Conservation (phyloP, 2,329 filamentous ascomycete genomes). For the Zymoseptoria ardabiliae region DNA sequence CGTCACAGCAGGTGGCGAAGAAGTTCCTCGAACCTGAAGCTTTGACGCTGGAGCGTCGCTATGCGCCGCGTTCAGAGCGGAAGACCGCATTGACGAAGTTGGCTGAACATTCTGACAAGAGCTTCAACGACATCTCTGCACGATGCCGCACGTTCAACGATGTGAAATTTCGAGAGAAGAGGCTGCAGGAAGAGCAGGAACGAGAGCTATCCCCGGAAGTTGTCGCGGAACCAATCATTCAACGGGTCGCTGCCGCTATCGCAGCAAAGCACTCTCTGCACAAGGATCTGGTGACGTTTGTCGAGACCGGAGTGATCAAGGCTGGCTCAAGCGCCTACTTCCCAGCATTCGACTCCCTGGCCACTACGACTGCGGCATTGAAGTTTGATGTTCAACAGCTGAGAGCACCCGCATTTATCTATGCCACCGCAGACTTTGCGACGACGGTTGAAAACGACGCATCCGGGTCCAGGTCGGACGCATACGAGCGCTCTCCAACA, state of each 20-base stretch:
- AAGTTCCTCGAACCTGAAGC: conserved; percentile 64
- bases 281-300: conserved; percentile 36
- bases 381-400: conserved; percentile 1
- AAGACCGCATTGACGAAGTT: conserved; percentile 27
- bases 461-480: conserved; percentile 30
- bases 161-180: conserved; percentile 19
- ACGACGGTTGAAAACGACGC: conserved; percentile 5
- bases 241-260: conserved; percentile 38
- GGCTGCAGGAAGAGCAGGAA: conserved; percentile 60
- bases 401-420: background rate
- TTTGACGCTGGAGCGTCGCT: conserved; percentile 51
- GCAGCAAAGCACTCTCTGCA: conserved; percentile 41
- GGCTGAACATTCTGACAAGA: conserved; percentile 25
- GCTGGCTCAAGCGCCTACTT: conserved; percentile 30
- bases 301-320: conserved; percentile 31
- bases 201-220: conserved; percentile 59
- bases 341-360: conserved; percentile 8
- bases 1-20: conserved; percentile 39
- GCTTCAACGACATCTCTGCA: conserved; percentile 39
- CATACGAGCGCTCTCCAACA: conserved; percentile 47
- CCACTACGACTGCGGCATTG: conserved; percentile 2
- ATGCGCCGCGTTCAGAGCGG: background rate
- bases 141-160: conserved; percentile 29
- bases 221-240: conserved; percentile 49
- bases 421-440: conserved; percentile 10